These are phyloP conservation scores for Rhodofomes roseus DNA, from an alignment of 1,284 basidiomycete species.

Conservation along the genomic window DNA sequence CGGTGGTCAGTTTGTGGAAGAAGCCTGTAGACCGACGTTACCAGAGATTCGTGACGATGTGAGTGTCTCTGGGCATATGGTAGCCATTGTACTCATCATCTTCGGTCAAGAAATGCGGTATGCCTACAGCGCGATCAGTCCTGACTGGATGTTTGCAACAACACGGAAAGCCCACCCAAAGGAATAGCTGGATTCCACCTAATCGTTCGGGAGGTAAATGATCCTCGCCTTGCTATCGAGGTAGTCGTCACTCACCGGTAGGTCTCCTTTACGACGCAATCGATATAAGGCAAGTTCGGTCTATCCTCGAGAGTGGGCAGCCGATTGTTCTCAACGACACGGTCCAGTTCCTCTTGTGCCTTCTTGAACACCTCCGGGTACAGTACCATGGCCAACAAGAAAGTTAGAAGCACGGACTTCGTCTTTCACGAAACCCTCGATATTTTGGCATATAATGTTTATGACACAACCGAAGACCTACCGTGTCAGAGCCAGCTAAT, in stretches of 20 bases:
- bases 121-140: not conserved
- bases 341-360: conserved; percentile 3
- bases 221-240: not conserved
- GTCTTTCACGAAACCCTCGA: not conserved
- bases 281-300: conserved; percentile 29
- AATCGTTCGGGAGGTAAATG: not conserved
- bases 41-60: not conserved
- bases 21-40: not conserved
- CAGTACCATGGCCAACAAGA: conserved; percentile 4
- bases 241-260: conserved; percentile 10
- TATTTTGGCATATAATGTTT: not conserved
- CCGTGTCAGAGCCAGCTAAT: too few species aligned
- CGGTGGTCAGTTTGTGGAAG: not conserved
- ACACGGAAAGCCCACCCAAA: not conserved
- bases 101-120: not conserved
- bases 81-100: not conserved
- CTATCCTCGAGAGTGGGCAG: conserved; percentile 8
- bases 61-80: not conserved
- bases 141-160: not conserved
- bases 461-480: too few species aligned
- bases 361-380: conserved; percentile 12
- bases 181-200: not conserved
- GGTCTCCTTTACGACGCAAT: conserved; percentile 32
- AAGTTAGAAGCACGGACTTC: not conserved
- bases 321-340: conserved; percentile 11